Percentiles rank a stretch among this genome's conserved stretches.
Conservation (phyloP, 139 green algal species). For the Eudorina sp. region DNA sequence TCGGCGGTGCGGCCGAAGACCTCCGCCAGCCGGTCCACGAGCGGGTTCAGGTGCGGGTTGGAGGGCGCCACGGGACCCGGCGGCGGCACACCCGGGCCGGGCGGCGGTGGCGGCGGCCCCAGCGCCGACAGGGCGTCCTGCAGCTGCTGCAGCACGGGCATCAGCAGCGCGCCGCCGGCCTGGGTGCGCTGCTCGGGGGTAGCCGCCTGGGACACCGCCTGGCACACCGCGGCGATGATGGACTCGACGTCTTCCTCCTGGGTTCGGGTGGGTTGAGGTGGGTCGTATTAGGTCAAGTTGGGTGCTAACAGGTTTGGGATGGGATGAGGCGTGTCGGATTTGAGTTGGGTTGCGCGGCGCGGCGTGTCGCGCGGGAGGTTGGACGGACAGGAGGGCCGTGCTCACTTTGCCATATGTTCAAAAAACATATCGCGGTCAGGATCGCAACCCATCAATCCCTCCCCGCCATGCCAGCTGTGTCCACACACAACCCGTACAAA, state of each 20-base stretch:
- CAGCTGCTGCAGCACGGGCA: constrained; percentile 68
- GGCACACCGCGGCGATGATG: constrained; percentile 45
- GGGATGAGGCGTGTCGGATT: no score
- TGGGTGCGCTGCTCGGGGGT: constrained; percentile 55
- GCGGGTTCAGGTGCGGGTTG: constrained; percentile 57
- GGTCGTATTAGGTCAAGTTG: not conserved
- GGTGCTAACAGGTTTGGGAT: no score
- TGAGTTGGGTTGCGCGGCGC: no score
- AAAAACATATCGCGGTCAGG: no score
- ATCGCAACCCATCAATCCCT: no score
- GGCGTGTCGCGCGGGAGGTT: no score
- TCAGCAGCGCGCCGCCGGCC: constrained; percentile 65
- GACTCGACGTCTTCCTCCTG: constrained; percentile 59
- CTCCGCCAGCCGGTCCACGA: constrained; percentile 77
- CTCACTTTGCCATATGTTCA: no score
- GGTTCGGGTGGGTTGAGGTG: not conserved
- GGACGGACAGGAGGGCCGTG: no score
- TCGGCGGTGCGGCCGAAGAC: constrained; percentile 66
- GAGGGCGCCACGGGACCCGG: not conserved
- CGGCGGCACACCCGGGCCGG: not conserved
- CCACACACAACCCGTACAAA: no score
- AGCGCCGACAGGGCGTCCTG: constrained; percentile 40
- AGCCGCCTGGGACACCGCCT: constrained; percentile 46
- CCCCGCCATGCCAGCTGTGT: no score
- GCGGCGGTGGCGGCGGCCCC: not conserved